Conservation (phyloP, 257 asterid genomes). For the Pogostemon cablin region DNA sequence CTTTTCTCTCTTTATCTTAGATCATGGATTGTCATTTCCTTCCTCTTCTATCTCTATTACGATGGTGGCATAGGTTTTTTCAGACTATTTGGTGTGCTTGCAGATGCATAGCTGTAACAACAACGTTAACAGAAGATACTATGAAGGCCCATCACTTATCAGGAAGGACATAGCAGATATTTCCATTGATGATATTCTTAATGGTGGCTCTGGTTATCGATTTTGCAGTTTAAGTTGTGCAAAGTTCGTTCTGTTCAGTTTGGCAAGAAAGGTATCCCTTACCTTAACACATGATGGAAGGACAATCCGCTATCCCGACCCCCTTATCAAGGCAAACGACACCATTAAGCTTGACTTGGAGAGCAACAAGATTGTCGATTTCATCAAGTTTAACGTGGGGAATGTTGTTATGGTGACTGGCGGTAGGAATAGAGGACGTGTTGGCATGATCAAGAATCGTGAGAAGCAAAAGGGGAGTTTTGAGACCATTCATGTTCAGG, state of each 20-base stretch:
- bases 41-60: constrained; percentile 4
- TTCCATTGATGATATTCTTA: constrained; percentile 82
- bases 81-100: constrained; percentile 34
- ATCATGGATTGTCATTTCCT: constrained; percentile 1
- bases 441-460: constrained; percentile 66
- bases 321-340: no score
- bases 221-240: constrained; percentile 65
- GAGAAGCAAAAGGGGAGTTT: constrained; percentile 78
- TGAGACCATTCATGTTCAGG: constrained; percentile 70
- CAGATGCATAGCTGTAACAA: constrained; percentile 99
- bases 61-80: neutral
- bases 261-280: constrained; percentile 71
- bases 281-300: constrained; percentile 72
- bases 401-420: constrained; percentile 80
- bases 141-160: constrained; percentile 74
- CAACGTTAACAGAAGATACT: constrained; percentile 73
- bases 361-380: constrained; percentile 47
- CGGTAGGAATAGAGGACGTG: constrained; percentile 80
- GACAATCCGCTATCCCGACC: constrained; percentile 28
- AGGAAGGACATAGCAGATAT: constrained; percentile 81
- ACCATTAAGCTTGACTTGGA: no score
- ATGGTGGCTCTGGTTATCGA: constrained; percentile 76
- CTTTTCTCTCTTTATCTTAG: constrained; percentile 11
- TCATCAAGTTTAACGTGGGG: constrained; percentile 72
- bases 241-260: constrained; percentile 63